Conservation (phyloP, 306 rosid genomes). For the Herpetospermum pedunculosum region DNA sequence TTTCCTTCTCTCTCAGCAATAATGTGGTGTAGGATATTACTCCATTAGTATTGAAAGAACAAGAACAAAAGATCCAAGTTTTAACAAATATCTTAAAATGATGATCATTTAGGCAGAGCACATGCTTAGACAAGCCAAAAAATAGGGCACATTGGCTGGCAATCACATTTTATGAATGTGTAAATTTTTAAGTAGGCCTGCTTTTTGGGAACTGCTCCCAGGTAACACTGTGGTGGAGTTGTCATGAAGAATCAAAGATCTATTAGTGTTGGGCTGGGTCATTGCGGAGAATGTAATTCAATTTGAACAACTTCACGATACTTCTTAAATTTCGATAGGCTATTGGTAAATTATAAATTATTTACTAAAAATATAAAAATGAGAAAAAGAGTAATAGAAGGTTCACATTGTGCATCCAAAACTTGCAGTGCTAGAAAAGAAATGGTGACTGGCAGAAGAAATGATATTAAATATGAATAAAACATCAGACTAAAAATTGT, state of each 20-base stretch:
- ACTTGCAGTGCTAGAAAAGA: not conserved
- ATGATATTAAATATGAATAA: not conserved
- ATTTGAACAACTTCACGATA: not conserved
- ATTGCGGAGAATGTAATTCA: not conserved
- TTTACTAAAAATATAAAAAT: not conserved
- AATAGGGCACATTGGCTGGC: not conserved
- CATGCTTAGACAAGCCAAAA: not conserved
- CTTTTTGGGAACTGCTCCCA: not conserved
- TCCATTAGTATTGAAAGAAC: not conserved
- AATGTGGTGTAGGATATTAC: not conserved
- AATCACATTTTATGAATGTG: not conserved
- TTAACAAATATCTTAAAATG: not conserved
- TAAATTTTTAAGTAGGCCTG: not conserved
- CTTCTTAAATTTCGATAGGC: not conserved
- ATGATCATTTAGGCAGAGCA: not conserved
- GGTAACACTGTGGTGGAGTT: not conserved
- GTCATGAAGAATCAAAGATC: not conserved
- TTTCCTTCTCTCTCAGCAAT: not conserved
- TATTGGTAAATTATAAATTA: not conserved
- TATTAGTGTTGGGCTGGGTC: not conserved
- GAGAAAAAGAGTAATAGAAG: not conserved
- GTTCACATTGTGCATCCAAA: not conserved
- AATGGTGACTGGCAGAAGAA: not conserved
- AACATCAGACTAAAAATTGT: not conserved
- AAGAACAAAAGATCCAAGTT: not conserved